These are phyloP conservation scores for Dictyostelium brefeldianum DNA, from an alignment of 78 protist genomes.

Conservation along the genomic window DNA sequence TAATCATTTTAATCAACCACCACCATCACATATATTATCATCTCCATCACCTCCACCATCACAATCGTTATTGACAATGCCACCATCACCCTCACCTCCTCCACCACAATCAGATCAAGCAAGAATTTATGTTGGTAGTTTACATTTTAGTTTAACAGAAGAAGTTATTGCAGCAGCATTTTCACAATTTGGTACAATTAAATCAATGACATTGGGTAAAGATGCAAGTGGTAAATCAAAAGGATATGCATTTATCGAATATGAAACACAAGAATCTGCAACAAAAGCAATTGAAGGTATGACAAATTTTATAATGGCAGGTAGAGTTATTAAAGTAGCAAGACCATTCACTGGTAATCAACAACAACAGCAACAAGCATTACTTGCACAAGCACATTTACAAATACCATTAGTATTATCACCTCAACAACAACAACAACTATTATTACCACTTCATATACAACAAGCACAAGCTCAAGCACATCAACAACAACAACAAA, in stretches of 20 bases:
- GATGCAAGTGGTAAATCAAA: conserved; percentile 73
- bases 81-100: not conserved
- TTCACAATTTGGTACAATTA: conserved; percentile 48
- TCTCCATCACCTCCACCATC: not conserved
- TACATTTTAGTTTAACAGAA: conserved; percentile 62
- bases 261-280: conserved; percentile 43
- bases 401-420: not conserved
- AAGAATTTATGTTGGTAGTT: conserved; percentile 67
- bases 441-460: not conserved
- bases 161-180: conserved; percentile 31
- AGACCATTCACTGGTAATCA: conserved; percentile 38
- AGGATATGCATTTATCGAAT: conserved; percentile 72
- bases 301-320: conserved; percentile 39
- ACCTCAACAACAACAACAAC: not conserved
- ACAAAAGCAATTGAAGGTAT: conserved; percentile 38
- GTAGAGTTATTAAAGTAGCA: conserved; percentile 64
- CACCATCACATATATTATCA: not conserved
- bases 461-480: not conserved
- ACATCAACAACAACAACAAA: not conserved
- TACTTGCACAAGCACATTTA: not conserved
- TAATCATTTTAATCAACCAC: not conserved
- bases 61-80: not conserved
- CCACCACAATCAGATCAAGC: conserved; percentile 29
- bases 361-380: not conserved
- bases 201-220: conserved; percentile 49